Evolutionary conservation across 176 grass and related monocot genomes (phyloP).

Genomic region (Oryza rufipogon): DNA sequence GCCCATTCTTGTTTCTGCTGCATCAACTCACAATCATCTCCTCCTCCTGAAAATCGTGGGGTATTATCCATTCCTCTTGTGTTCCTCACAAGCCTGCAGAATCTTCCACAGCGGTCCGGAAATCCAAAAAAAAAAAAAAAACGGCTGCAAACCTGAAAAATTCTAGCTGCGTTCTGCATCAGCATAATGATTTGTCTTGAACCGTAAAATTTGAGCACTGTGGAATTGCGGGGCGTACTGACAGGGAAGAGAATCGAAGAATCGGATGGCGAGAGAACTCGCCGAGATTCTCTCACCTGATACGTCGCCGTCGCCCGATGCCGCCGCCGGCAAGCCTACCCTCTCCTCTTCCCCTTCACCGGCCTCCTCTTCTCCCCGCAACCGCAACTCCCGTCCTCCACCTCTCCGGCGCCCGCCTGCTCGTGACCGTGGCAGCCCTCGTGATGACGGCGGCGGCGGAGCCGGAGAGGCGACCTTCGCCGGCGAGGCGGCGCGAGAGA

Average conservation of each 20-base stretch:
- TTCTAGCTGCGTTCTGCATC: neutral
- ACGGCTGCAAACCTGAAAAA: neutral
- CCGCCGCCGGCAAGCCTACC: neutral
- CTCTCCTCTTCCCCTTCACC: neutral
- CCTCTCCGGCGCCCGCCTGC: neutral
- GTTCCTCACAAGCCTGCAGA: neutral
- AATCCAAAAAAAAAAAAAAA: neutral
- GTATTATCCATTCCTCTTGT: slow-evolving; percentile 31
- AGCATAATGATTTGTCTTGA: neutral
- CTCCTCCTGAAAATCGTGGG: neutral
- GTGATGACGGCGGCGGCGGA: neutral
- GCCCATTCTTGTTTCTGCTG: slow-evolving; percentile 57
- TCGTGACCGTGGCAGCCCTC: no score
- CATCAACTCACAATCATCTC: slow-evolving; percentile 21
- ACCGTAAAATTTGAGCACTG: neutral
- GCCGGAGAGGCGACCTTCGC: neutral
- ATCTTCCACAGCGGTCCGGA: neutral
- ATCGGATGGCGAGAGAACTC: no score
- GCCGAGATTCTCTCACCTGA: slow-evolving; percentile 5
- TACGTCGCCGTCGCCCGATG: neutral
- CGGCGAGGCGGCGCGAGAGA: neutral
- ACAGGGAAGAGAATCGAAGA: neutral
- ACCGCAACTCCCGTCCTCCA: neutral
- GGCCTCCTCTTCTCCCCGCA: neutral
- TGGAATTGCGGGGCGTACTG: neutral